phyloP scores from a whole-genome alignment of 2,329 filamentous ascomycete genomes.

The Talaromyces sp. region DNA sequence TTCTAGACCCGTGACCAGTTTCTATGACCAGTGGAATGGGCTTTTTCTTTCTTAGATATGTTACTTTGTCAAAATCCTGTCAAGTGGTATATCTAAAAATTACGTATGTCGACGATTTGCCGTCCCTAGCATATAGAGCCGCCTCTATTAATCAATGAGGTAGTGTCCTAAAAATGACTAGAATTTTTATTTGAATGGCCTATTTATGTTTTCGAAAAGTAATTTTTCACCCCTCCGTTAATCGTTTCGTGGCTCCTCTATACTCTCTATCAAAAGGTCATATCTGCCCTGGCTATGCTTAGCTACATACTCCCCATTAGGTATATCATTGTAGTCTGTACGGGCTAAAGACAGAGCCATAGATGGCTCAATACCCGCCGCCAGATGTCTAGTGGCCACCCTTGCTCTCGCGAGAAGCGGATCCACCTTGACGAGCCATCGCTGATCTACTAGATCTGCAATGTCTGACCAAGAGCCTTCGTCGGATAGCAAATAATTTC shows the following conservation, averaged over 20 bases:
- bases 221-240: not conserved
- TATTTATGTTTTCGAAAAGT: too few relatives aligned
- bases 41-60: not conserved
- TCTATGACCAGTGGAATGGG: not conserved
- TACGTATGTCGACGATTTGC: not conserved
- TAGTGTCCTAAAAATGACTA: too few relatives aligned
- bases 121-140: too few relatives aligned
- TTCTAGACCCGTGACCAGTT: not conserved
- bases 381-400: not conserved
- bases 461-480: constrained; percentile 1
- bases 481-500: constrained; percentile 15
- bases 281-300: not conserved
- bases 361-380: not conserved
- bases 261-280: not conserved
- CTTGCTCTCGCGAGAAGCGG: not conserved
- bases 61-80: not conserved
- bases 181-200: too few relatives aligned
- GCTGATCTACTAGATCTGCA: constrained; percentile 2
- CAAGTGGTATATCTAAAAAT: not conserved
- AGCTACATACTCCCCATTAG: not conserved
- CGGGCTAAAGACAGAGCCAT: not conserved
- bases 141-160: too few relatives aligned
- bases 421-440: constrained; percentile 3
- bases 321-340: not conserved
- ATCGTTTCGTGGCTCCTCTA: not conserved